phyloP scores from a whole-genome alignment of 1,284 basidiomycete genomes.

The Kwoniella shivajii region DNA sequence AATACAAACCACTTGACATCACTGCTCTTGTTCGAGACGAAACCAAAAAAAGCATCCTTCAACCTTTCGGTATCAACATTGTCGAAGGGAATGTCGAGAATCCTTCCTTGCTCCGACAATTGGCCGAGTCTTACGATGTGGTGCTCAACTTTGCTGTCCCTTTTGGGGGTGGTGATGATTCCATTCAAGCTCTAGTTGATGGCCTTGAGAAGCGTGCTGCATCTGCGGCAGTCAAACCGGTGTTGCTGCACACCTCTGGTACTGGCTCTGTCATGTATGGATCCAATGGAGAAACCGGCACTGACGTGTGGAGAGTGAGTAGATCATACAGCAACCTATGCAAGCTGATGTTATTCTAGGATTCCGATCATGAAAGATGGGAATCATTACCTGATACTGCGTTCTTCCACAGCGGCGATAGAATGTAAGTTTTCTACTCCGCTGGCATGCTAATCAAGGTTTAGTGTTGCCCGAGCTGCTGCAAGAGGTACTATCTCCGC shows the following conservation, averaged over 20 bases:
- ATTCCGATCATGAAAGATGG: constrained; percentile 19
- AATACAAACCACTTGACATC: constrained; percentile 11
- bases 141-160: constrained; percentile 28
- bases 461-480: constrained; percentile 16
- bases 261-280: constrained; percentile 24
- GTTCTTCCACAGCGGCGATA: constrained; percentile 23
- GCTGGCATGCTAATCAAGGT: background rate
- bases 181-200: constrained; percentile 22
- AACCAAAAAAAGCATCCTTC: constrained; percentile 8
- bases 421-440: constrained; percentile 11
- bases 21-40: constrained; percentile 19
- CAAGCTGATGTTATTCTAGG: background rate
- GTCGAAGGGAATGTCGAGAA: constrained; percentile 17
- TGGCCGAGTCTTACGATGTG: constrained; percentile 18
- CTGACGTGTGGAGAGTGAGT: constrained; percentile 20
- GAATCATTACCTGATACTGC: constrained; percentile 19
- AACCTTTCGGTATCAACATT: constrained; percentile 12
- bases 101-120: constrained; percentile 2
- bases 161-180: constrained; percentile 22
- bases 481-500: constrained; percentile 20
- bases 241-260: constrained; percentile 21
- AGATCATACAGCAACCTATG: too few relatives aligned
- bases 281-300: constrained; percentile 15
- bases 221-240: constrained; percentile 12
- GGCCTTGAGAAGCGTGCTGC: constrained; percentile 16